Base-by-base conservation (phyloP, 2,329 filamentous ascomycete genomes). In the Knoxdaviesia proteae region DNA sequence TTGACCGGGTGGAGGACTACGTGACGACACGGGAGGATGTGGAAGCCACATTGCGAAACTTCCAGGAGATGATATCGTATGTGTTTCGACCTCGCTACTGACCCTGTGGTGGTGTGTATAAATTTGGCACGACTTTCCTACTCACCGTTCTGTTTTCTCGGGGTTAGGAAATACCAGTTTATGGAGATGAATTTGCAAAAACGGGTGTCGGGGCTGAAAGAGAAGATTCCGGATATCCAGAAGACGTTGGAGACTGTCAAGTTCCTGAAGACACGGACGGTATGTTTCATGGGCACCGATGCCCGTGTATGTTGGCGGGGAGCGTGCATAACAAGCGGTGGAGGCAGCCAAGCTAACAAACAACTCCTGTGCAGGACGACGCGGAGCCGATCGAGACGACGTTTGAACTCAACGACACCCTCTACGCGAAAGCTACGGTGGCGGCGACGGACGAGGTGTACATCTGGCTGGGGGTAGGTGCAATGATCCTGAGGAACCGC, bases 161-260 rank as follows among this genome's bases (percentile, higher is more conserved):
- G 11, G 8, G 20, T 20, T 56, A 93, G 86, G 52, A 98, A 98
- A 70, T 98, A 98, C 65, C 90, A 96, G 60, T 98, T 96, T 64
- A 98, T 98, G 90, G 86, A 96, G 63, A 68, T 80, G 57, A 96
- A 94, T 60, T 82, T 90, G 46, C 80, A 93, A 59, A 73, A 84
- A 48, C 74, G 90, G 40, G 79, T 82, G 42, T 68, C 71, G 4
- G 86, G 87, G 2, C 65, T 98, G 44, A 82, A 79, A 54, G 87
- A 94, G 55, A 98, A 96, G 66, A 86, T 98, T 50, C 90, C 90
- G 0, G 90, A 98, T 58, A 96, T 98, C 49, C 78, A 84, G 54
- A 94, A 94, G 68, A 96, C 90, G 1, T 63, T 96, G 46, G 88
- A 96, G 46, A 90, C 84, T 11, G 88, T 96, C 41, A 71, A 68